These are phyloP conservation scores for Anisogramma anomala DNA, from an alignment of 2,329 filamentous ascomycete genomes.

Conservation along the genomic window DNA sequence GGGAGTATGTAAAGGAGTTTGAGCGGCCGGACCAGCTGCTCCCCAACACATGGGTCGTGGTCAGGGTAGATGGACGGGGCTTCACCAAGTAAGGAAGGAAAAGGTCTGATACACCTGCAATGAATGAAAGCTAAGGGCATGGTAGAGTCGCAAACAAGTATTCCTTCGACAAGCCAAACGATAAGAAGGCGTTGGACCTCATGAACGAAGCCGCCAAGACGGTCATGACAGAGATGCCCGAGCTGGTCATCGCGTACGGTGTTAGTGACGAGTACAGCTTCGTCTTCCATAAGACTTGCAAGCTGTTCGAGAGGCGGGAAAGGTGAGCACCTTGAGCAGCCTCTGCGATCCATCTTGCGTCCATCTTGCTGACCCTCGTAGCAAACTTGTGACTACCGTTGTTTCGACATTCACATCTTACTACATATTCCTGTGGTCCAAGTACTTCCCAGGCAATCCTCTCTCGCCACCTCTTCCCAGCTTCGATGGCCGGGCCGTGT, in stretches of 20 bases:
- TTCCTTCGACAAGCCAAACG: constrained; percentile 83
- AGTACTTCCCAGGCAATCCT: constrained; percentile 59
- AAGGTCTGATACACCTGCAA: neutral
- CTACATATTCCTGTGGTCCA: constrained; percentile 72
- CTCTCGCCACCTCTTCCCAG: constrained; percentile 68
- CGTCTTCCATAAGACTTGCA: constrained; percentile 71
- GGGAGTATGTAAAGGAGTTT: constrained; percentile 86
- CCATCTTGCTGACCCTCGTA: constrained; percentile 25
- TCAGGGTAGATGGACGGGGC: constrained; percentile 84
- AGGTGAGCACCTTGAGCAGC: constrained; percentile 39
- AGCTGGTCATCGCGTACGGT: constrained; percentile 80
- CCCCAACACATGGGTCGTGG: constrained; percentile 89
- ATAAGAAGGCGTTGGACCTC: constrained; percentile 71
- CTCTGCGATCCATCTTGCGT: neutral
- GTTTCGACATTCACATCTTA: constrained; percentile 89
- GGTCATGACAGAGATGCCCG: constrained; percentile 71
- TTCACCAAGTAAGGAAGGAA: constrained; percentile 67
- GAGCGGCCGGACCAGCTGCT: constrained; percentile 72
- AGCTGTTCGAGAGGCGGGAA: constrained; percentile 73
- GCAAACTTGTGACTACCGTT: constrained; percentile 82
- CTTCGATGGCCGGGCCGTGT: constrained; percentile 85
- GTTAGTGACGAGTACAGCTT: constrained; percentile 95
- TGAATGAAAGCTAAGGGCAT: constrained; percentile 14
- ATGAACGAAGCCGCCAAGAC: constrained; percentile 90
- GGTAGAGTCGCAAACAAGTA: constrained; percentile 70